Conservation (phyloP, 2,329 filamentous ascomycete species). For the Venturia effusa region DNA sequence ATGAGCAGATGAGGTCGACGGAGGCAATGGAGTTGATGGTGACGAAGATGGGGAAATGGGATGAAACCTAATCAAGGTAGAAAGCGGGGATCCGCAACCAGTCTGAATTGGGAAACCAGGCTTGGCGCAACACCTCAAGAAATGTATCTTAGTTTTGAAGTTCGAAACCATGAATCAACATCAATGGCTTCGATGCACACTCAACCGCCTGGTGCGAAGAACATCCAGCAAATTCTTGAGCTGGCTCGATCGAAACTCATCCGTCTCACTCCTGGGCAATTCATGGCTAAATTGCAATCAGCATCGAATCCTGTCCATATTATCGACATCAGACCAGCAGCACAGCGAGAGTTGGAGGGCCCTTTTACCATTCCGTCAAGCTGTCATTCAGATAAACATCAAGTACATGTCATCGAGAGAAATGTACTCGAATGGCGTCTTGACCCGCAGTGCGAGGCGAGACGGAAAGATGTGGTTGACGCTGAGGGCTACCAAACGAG, state of each 20-base stretch:
- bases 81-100: too few species aligned
- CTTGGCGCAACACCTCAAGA: too few species aligned
- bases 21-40: too few species aligned
- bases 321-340: constrained; percentile 4
- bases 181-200: not conserved
- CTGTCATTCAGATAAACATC: not conserved
- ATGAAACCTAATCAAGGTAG: too few species aligned
- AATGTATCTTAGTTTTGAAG: too few species aligned
- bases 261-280: not conserved
- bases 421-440: constrained; percentile 7
- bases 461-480: not conserved
- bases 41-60: too few species aligned
- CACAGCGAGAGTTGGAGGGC: not conserved
- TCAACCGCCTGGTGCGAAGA: not conserved
- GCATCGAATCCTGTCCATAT: not conserved
- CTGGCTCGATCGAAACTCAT: not conserved
- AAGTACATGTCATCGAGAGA: constrained; percentile 1
- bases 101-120: too few species aligned
- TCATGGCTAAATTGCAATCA: not conserved
- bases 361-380: not conserved
- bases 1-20: too few species aligned
- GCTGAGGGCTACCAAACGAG: not conserved
- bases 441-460: not conserved
- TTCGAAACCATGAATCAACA: not conserved
- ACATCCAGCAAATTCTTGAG: not conserved